Evolutionary conservation across 1,139 yeast species (phyloP), one percentile per base, ranked within the genome.

Genomic region (Suhomyces anneliseae): DNA sequence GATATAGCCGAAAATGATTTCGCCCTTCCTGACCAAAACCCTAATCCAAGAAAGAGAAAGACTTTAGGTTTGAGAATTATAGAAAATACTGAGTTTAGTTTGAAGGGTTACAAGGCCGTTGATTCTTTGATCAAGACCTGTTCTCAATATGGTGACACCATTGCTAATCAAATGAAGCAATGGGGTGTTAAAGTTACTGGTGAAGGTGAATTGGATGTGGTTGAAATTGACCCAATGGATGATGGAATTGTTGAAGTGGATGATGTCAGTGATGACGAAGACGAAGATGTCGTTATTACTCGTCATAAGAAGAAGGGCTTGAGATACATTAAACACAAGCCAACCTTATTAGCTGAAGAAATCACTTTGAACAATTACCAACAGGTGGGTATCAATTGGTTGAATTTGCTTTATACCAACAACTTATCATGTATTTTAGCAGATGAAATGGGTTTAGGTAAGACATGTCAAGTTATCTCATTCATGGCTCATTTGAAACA

Each of bases 371-470:
- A 93, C 60, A 85, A 83, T 59, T 93, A 93, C 64, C 99, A 93
- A 70, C 93, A 90, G 59, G 96, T 93, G 15, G 99, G 99, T 43
- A 72, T 95, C 46, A 93, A 93, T 64, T 95, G 99, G 99, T 73
- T 95, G 46, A 79, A 85, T 54, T 66, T 93, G 46, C 73, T 95
- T 36, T 93, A 92, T 65, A 82, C 81, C 49, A 82, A 87, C 59
- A 79, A 82, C 26, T 74, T 93, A 48, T 90, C 97, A 8, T 92
- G 99, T 69, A 93, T 93, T 49, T 73, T 93, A 42, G 99, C 99
- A 0, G 99, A 93, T 68, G 99, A 93, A 66, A 90, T 92, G 98
- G 98, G 98, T 10, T 73, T 93, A 44, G 99, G 99, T 48, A 93
- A 93, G 64, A 93, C 98, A 0, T 87, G 96, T 65, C 98, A 93